Evolutionary conservation across 495 filamentous ascomycete species (phyloP).

Genomic region (Evansstolkia leycettana): DNA sequence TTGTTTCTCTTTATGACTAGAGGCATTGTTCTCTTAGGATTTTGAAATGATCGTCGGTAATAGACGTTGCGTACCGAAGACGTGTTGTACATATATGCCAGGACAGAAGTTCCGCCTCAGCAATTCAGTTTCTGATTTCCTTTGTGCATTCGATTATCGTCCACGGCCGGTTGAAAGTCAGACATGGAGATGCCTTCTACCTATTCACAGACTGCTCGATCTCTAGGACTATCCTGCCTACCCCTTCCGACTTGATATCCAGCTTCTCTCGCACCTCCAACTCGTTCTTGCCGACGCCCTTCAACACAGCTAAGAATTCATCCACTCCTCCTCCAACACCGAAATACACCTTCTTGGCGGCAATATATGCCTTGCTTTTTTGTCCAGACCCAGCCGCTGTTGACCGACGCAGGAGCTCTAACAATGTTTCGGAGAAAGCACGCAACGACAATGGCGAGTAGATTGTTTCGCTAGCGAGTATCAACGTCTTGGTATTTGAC

Average conservation of each 20-base stretch:
- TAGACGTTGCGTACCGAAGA: neutral
- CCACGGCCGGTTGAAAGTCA: too few species aligned
- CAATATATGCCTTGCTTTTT: constrained; percentile 60
- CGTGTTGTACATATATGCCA: constrained; percentile 29
- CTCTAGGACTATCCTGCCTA: constrained; percentile 35
- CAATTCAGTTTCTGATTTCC: too few species aligned
- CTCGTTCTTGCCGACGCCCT: constrained; percentile 39
- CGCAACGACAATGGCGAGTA: constrained; percentile 69
- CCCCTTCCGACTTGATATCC: constrained; percentile 40
- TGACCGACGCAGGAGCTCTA: constrained; percentile 47
- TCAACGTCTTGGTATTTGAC: constrained; percentile 24
- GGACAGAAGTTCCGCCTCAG: constrained; percentile 2
- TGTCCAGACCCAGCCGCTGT: constrained; percentile 17
- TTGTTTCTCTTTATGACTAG: constrained; percentile 30
- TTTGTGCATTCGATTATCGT: too few species aligned
- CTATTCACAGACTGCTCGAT: constrained; percentile 10
- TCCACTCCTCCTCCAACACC: constrained; percentile 89
- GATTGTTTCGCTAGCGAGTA: constrained; percentile 89
- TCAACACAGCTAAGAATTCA: constrained; percentile 62
- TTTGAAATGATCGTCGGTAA: constrained; percentile 3
- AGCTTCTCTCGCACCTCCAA: constrained; percentile 49
- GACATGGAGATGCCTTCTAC: too few species aligned
- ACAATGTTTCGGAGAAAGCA: constrained; percentile 62
- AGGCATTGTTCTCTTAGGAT: constrained; percentile 9
- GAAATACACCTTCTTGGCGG: constrained; percentile 90